Conservation (phyloP, 1,284 basidiomycete genomes). For the Moesziomyces parantarcticus region DNA sequence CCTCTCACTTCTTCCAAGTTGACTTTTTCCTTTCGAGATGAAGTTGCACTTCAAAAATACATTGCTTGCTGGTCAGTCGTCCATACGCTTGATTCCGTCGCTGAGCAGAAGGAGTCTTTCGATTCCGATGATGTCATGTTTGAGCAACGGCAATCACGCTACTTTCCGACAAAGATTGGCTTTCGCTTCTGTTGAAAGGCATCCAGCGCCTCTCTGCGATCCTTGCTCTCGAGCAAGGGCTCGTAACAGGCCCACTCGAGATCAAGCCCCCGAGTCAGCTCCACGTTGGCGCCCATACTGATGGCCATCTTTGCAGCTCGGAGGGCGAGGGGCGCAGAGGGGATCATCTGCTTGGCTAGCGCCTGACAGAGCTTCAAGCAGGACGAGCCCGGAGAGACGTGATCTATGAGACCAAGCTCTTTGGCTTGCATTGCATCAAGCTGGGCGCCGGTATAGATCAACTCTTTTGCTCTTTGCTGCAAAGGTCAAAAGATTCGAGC, state of each 20-base stretch:
- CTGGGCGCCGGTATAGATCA: conserved; percentile 23
- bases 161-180: conserved; percentile 19
- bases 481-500: background rate
- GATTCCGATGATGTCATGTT: background rate
- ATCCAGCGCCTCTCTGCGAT: conserved; percentile 23
- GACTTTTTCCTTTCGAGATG: background rate
- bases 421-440: conserved; percentile 19
- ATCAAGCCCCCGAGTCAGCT: conserved; percentile 22
- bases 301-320: conserved; percentile 88
- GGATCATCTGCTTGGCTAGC: conserved; percentile 17
- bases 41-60: background rate
- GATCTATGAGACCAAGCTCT: conserved; percentile 18
- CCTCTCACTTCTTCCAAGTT: background rate
- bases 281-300: conserved; percentile 21
- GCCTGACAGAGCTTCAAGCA: conserved; percentile 15
- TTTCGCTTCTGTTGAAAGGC: conserved; percentile 31
- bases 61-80: background rate
- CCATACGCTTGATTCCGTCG: background rate
- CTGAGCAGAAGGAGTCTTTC: background rate
- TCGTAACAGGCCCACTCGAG: conserved; percentile 25
- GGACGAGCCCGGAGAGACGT: conserved; percentile 11
- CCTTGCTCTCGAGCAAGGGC: conserved; percentile 17
- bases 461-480: conserved; percentile 24
- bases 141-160: background rate
- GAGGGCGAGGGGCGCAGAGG: conserved; percentile 82